Base-by-base conservation (phyloP, 768 basidiomycete species). In the Russula vinacea region DNA sequence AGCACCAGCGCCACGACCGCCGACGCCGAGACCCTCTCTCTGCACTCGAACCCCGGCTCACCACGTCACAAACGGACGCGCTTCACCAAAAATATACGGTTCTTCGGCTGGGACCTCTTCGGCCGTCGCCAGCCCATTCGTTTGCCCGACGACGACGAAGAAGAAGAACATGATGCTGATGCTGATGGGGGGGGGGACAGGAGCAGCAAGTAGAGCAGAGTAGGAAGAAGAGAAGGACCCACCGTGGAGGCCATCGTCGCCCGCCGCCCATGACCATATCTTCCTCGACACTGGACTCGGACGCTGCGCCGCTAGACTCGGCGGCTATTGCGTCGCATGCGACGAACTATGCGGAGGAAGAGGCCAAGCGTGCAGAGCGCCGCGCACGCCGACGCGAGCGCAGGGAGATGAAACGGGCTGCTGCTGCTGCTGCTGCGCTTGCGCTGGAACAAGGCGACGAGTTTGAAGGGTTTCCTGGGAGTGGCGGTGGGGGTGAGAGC, bases 401-500 rank as follows among this genome's bases (percentile, higher is more conserved):
- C 44, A 81, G 76, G 64, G 81, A 79, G 68, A 70, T 77, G 39
- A 80, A 78, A 62, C 71, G 76, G 16, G 75, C 77, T 0, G 78
- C 29, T 29, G 29, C 29, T 29, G 29, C 29, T 29, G 29, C 29
- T 29, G 29, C 80, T 67, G 71, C 78, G 5, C 70, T 79, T 2
- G 78, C 75, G 44, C 69, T 76, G 33, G 73, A 70, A 22, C 74
- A 71, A 10, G 73, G 73, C 6, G 79, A 75, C 5, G 77, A 78
- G 14, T 88, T 90, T 63, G 86, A 89, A 69, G 87, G 86, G 0
- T 88, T 88, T 74, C 86, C 82, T 65, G 87, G 85, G 8, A 81
- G 83, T 65, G 80, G 72, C 56, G 1, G 29, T 6, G 80, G 72
- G 56, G 1, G 29, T 13, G 22, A 9, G 44, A n/a, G 44, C n/a